Evolutionary conservation across 2,329 filamentous ascomycete species (phyloP).

Genomic region (Aspergillus spinulosporus): DNA sequence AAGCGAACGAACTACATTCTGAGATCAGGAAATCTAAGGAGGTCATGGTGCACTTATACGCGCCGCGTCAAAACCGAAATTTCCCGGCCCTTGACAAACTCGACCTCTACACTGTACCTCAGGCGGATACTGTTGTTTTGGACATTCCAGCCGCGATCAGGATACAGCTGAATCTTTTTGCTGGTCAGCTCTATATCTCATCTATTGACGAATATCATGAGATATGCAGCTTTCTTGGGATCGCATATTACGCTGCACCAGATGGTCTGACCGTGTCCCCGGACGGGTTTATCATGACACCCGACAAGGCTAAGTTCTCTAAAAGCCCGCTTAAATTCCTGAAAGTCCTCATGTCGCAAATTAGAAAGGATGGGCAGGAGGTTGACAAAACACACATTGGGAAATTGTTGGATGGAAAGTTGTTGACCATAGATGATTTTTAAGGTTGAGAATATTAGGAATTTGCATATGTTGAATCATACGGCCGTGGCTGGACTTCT

Average conservation of each 20-base stretch:
- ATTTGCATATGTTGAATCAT: no score
- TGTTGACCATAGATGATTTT: no score
- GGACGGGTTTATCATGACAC: conserved; percentile 24
- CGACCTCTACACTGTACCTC: conserved; percentile 45
- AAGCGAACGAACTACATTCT: conserved; percentile 56
- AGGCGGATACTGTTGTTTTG: conserved; percentile 6
- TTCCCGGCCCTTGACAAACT: conserved; percentile 49
- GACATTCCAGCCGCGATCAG: conserved; percentile 32
- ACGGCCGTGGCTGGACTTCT: no score
- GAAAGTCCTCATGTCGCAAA: conserved; percentile 34
- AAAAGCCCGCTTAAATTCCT: conserved; percentile 47
- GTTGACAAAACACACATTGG: conserved; percentile 50
- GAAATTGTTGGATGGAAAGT: conserved; percentile 37
- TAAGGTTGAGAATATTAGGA: no score
- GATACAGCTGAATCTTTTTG: conserved; percentile 63
- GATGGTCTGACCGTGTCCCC: conserved; percentile 29
- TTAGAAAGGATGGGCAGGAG: conserved; percentile 41
- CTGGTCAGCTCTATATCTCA: conserved; percentile 65
- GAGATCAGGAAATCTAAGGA: conserved; percentile 36
- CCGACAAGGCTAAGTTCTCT: conserved; percentile 30
- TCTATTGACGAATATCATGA: conserved; percentile 55
- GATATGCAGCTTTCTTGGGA: conserved; percentile 23
- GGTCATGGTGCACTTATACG: conserved; percentile 54
- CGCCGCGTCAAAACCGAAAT: conserved; percentile 45
- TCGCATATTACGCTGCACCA: conserved; percentile 19